These are phyloP conservation scores for Sistotremastrum suecicum DNA, from an alignment of 768 basidiomycete species.

Conservation along the genomic window DNA sequence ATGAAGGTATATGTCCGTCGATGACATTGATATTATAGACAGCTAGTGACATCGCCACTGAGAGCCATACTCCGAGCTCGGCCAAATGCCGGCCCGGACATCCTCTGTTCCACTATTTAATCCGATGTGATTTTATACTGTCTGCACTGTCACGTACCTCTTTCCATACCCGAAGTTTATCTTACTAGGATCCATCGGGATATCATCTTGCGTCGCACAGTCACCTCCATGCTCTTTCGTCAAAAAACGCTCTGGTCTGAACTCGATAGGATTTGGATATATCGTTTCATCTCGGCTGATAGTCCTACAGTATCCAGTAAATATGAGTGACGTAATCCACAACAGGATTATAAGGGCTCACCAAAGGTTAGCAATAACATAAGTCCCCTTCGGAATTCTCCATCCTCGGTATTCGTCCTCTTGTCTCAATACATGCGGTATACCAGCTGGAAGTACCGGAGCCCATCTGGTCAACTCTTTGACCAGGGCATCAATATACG, in stretches of 20 bases:
- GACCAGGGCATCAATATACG: conserved; percentile 32
- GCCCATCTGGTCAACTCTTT: conserved; percentile 34
- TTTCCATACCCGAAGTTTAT: conserved; percentile 36
- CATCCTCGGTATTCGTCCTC: conserved; percentile 30
- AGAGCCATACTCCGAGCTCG: conserved; percentile 33
- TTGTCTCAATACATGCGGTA: conserved; percentile 31
- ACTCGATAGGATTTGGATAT: conserved; percentile 35
- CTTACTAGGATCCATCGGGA: conserved; percentile 26
- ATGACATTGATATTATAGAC: conserved; percentile 33
- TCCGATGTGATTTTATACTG: neutral
- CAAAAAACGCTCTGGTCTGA: conserved; percentile 35
- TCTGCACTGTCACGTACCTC: neutral
- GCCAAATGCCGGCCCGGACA: conserved; percentile 37
- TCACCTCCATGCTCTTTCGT: conserved; percentile 4
- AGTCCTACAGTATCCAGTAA: conserved; percentile 21
- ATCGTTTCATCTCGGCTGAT: conserved; percentile 35
- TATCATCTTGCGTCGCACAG: conserved; percentile 11
- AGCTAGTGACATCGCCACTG: conserved; percentile 29
- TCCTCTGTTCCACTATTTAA: neutral
- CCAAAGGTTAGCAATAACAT: conserved; percentile 36
- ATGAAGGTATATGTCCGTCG: conserved; percentile 30
- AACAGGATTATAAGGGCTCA: conserved; percentile 7
- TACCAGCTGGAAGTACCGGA: conserved; percentile 32
- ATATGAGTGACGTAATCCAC: neutral
- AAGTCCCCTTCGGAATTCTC: conserved; percentile 33